Conservation (phyloP, 1,284 basidiomycete species). For the Athelia psychrophila region DNA sequence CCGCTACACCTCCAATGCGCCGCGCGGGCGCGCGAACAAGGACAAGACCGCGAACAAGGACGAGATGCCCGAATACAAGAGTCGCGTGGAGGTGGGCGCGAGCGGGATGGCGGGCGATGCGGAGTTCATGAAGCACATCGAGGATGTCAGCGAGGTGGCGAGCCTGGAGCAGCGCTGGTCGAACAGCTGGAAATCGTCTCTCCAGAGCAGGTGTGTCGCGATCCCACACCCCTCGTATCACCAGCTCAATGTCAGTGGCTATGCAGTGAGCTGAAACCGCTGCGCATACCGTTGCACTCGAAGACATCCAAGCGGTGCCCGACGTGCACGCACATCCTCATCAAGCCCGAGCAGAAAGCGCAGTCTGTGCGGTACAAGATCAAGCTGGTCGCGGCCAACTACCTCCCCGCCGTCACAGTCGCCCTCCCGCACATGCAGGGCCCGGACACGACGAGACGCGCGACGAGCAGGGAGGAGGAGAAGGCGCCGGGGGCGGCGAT, state of each 20-base stretch:
- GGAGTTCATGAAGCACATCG: constrained; percentile 63
- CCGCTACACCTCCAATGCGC: constrained; percentile 55
- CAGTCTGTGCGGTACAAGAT: constrained; percentile 95
- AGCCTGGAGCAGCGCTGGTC: constrained; percentile 79
- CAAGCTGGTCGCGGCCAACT: constrained; percentile 92
- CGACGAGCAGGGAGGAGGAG: constrained; percentile 45
- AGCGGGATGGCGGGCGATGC: constrained; percentile 69
- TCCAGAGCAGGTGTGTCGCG: constrained; percentile 58
- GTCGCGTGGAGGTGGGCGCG: constrained; percentile 59
- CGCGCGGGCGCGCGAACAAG: constrained; percentile 51
- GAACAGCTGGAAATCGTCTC: constrained; percentile 73
- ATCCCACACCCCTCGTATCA: constrained; percentile 1
- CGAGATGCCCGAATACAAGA: constrained; percentile 72
- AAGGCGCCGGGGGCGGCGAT: constrained; percentile 43
- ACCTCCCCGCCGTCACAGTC: constrained; percentile 86
- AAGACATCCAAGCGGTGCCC: constrained; percentile 96
- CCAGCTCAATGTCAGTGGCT: not conserved
- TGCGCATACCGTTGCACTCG: constrained; percentile 87
- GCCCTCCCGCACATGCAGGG: constrained; percentile 57
- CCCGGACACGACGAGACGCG: constrained; percentile 46
- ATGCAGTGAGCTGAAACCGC: constrained; percentile 75
- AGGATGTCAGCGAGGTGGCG: constrained; percentile 62
- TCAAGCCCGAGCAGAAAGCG: constrained; percentile 97
- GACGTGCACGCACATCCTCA: constrained; percentile 91
- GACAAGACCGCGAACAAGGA: constrained; percentile 66